These are phyloP conservation scores for Medicago truncatula DNA, from an alignment of 306 rosid genomes.

Conservation along the genomic window DNA sequence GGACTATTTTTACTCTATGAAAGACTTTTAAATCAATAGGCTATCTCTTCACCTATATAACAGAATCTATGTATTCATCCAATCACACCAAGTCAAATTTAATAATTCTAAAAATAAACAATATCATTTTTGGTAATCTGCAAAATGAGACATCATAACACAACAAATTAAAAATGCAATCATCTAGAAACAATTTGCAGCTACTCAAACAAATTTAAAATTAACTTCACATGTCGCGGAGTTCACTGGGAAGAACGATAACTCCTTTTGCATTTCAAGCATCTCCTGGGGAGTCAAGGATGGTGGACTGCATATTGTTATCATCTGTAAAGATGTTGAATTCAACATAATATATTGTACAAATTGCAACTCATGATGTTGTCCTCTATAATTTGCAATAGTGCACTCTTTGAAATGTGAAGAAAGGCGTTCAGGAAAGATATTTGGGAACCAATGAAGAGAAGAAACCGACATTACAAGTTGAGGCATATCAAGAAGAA, in stretches of 20 bases:
- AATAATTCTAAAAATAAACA: not conserved
- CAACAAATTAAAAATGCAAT: not conserved
- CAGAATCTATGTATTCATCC: not conserved
- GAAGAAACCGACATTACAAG: not conserved
- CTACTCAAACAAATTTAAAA: constrained; percentile 3
- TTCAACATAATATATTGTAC: not conserved
- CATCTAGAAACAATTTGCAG: not conserved
- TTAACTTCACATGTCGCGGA: not conserved
- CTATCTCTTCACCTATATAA: no score
- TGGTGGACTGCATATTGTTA: not conserved
- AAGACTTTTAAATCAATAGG: not conserved
- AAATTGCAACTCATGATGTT: not conserved
- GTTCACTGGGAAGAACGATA: not conserved
- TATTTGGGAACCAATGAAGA: not conserved
- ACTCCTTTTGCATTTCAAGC: not conserved
- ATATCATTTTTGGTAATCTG: not conserved
- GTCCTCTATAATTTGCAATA: not conserved
- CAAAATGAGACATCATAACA: not conserved
- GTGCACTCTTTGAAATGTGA: constrained; percentile 6
- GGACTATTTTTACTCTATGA: constrained; percentile 13
- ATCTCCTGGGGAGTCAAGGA: not conserved
- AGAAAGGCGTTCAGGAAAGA: not conserved
- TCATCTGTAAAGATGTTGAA: not conserved
- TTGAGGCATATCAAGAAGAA: not conserved
- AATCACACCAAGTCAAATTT: not conserved